Base-by-base conservation (phyloP, 257 asterid genomes). In the Linderniella brevidens region DNA sequence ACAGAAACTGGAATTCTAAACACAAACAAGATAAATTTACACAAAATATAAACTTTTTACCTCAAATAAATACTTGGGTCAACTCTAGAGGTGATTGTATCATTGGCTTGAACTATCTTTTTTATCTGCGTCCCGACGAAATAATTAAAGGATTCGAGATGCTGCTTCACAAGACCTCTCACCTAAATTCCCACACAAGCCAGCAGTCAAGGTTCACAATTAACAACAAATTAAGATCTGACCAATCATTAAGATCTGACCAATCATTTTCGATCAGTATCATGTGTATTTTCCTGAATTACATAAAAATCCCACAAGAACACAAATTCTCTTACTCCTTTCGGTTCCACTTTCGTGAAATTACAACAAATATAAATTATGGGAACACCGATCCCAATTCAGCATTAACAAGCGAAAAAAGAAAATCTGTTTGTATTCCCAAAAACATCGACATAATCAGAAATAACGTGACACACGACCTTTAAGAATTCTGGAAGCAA, bases 81-180 rank as follows among this genome's bases (percentile, higher is more conserved):
- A 10, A 14, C 17, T 39, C 4, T 48, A 37, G 73, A 67, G 48
- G 69, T 67, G 62, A 85, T 58, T 48, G 57, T 68, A 18, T 60
- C 45, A 61, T 85, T 85, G 42, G 92, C 83, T 43, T 58, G 64
- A 46, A 90, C 82, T 25, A 90, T 80, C 66, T 79, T 75, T 59
- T 69, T 81, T 18, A 85, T 79, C 37, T 69, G 92, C 0, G 76
- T 73, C 64, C 54, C 58, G 25, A 75, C 68, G 62, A 84, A 78
- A 66, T 70, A 90, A 59, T 90, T 90, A 52, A 76, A 90, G 52
- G 98, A 90, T 56, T 85, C 96, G 66, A 90, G 56, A 68, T 90
- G 94, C 44, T 76, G 93, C 64, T 81, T 88, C 80, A 81, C 96
- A 58, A 90, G 77, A 17, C 94, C 94, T 58, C 94, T 74, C 60